A percentile compares a stretch with the other conserved stretches of the same genome.
Evolutionary conservation across 1,284 basidiomycete genomes (phyloP).

Genomic region (Paramarasmius palmivorus): DNA sequence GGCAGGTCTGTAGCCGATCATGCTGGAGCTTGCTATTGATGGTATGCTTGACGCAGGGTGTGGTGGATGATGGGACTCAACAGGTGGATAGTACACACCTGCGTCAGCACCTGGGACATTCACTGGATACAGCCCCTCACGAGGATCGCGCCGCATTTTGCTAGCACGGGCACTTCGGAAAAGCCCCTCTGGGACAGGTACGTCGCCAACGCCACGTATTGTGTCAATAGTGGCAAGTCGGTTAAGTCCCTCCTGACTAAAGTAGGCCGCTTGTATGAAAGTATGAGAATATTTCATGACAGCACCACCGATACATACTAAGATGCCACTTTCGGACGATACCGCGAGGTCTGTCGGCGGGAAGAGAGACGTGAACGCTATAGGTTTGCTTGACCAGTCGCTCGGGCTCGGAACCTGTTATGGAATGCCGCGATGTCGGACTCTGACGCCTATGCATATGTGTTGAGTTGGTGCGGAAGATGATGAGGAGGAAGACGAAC

Average conservation of each 20-base stretch:
- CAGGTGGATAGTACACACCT: not conserved
- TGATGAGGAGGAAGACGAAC: conserved; percentile 30
- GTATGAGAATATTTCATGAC: not conserved
- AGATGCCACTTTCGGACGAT: conserved; percentile 79
- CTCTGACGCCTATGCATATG: conserved; percentile 7
- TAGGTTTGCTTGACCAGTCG: conserved; percentile 83
- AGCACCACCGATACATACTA: conserved; percentile 48
- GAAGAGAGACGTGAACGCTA: conserved; percentile 73
- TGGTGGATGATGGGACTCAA: not conserved
- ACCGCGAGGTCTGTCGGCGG: conserved; percentile 61
- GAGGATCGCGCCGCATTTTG: conserved; percentile 59
- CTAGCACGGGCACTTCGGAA: conserved; percentile 74
- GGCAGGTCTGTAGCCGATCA: not conserved
- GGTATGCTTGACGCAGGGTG: not conserved
- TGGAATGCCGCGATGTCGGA: conserved; percentile 21
- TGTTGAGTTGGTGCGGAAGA: not conserved
- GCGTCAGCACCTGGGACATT: conserved; percentile 1
- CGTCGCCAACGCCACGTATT: conserved; percentile 61
- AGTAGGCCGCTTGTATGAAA: conserved; percentile 65
- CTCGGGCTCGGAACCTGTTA: conserved; percentile 47
- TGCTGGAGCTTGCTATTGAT: not conserved
- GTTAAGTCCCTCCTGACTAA: conserved; percentile 72
- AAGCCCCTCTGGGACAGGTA: conserved; percentile 69
- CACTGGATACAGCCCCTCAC: conserved; percentile 19
- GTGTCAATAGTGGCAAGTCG: conserved; percentile 66